These are phyloP conservation scores for Wickerhamomyces chambardii DNA, from an alignment of 805 yeast species.

Conservation along the genomic window DNA sequence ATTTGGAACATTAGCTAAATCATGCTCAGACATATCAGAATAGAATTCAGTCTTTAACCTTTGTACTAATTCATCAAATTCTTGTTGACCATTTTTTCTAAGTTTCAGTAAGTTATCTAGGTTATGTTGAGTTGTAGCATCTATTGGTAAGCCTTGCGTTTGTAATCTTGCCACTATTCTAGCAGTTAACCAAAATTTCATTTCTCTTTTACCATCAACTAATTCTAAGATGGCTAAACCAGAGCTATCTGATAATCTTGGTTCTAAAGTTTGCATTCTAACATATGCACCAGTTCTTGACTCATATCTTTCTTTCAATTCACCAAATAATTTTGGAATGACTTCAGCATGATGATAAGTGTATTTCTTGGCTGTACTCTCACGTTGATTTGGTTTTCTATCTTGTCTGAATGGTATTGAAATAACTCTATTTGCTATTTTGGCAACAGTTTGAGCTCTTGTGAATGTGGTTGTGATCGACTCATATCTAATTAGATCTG, in stretches of 20 bases:
- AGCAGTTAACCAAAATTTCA: slow-evolving; percentile 73
- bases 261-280: slow-evolving; percentile 75
- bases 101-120: slow-evolving; percentile 37
- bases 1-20: background rate
- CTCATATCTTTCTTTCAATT: slow-evolving; percentile 54
- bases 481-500: slow-evolving; percentile 63
- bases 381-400: slow-evolving; percentile 5
- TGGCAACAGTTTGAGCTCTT: slow-evolving; percentile 64
- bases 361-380: slow-evolving; percentile 24
- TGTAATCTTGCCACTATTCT: slow-evolving; percentile 76
- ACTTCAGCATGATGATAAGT: slow-evolving; percentile 39
- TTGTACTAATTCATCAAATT: slow-evolving; percentile 58
- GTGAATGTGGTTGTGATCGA: slow-evolving; percentile 66
- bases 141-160: slow-evolving; percentile 46
- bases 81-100: slow-evolving; percentile 39
- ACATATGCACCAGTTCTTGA: slow-evolving; percentile 76
- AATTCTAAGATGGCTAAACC: slow-evolving; percentile 84
- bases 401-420: slow-evolving; percentile 30
- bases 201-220: slow-evolving; percentile 66
- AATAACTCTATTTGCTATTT: slow-evolving; percentile 54
- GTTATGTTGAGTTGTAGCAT: slow-evolving; percentile 45
- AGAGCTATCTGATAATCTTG: slow-evolving; percentile 82
- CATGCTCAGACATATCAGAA: background rate
- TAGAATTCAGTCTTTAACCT: slow-evolving; percentile 38
- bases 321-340: slow-evolving; percentile 59